These are phyloP conservation scores for Boletus eberwhitei DNA, from an alignment of 768 basidiomycete species.

Conservation along the genomic window DNA sequence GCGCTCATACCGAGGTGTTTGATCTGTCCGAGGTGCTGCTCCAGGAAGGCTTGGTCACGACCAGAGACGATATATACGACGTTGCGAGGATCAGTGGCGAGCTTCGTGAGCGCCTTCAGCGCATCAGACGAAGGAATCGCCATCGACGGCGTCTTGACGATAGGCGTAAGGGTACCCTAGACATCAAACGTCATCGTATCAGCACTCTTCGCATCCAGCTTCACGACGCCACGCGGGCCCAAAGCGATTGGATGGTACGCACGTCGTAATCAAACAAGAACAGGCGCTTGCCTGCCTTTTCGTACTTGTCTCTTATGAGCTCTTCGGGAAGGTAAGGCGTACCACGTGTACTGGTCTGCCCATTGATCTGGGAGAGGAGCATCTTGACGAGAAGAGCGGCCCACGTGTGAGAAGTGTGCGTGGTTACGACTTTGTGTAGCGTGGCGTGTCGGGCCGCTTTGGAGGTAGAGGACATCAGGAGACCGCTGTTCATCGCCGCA, in stretches of 20 bases:
- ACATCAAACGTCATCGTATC: neutral
- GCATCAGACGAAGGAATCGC: conserved; percentile 77
- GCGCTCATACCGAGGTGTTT: conserved; percentile 84
- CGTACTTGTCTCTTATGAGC: conserved; percentile 58
- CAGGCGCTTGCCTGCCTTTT: conserved; percentile 72
- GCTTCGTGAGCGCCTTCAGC: conserved; percentile 65
- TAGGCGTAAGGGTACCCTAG: conserved; percentile 93
- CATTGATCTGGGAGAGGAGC: conserved; percentile 77
- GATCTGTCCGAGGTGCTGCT: conserved; percentile 87
- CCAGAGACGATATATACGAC: conserved; percentile 97
- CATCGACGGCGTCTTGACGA: conserved; percentile 90
- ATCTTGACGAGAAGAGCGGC: conserved; percentile 86
- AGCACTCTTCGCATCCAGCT: neutral
- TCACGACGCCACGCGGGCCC: neutral
- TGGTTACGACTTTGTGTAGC: conserved; percentile 81
- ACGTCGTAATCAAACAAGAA: conserved; percentile 97
- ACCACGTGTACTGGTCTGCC: conserved; percentile 73
- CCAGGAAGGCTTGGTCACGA: conserved; percentile 89
- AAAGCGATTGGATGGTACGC: conserved; percentile 28
- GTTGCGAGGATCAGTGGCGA: conserved; percentile 81
- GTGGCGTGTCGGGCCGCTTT: conserved; percentile 70
- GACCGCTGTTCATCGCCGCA: conserved; percentile 84
- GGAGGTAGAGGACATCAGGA: conserved; percentile 76
- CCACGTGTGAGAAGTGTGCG: conserved; percentile 95
- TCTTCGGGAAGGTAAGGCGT: conserved; percentile 80